Evolutionary conservation across 139 green algal genomes (phyloP), one percentile per base, ranked within the genome.

Genomic region (Gonium pectorale): DNA sequence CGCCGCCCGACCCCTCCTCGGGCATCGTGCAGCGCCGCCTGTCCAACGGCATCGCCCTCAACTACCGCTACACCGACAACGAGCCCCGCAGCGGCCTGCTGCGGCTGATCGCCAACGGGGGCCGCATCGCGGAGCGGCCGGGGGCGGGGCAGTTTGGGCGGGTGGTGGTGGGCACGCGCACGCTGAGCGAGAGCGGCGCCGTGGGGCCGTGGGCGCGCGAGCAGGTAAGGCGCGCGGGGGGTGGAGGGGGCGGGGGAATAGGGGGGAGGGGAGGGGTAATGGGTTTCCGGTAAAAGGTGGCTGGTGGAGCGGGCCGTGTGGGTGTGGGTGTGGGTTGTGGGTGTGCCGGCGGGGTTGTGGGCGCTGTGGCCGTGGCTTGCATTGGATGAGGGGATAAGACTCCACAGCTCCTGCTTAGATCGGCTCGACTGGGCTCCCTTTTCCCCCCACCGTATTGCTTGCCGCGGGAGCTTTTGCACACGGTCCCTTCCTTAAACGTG

Each of bases 1-100:
- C 80, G 33, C 83, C 83, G 6, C 52, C 83, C 40, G 90, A 94
- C 67, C 67, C 83, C 0, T 43, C 62, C 79, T 95, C 89, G 24
- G 94, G 95, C 73, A 90, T 99, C 71, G 89, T 96, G 59, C 96
- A 97, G 90, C 92, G 94, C 17, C 89, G 91, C 3, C 93, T 99
- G 52, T 95, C 87, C 79, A 99, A 99, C 90, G 97, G 97, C 68
- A 94, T 99, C 38, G 46, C 79, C 15, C 62, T 99, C 74, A 99
- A 99, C 91, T 98, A 98, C 91, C 86, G 93, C 49, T 43, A 94
- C 78, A 94, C 86, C 0, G 91, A 97, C 87, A 98, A 99, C 81
- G 97, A 99, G 92, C 97, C 96, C 2, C 90, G 92, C n/a, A 91
- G 86, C 22, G 96, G 93, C 4, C 92, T 98, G 89, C 86, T 99